Conservation (phyloP, 1,139 yeast species). For the Waltiozyma sp. region DNA sequence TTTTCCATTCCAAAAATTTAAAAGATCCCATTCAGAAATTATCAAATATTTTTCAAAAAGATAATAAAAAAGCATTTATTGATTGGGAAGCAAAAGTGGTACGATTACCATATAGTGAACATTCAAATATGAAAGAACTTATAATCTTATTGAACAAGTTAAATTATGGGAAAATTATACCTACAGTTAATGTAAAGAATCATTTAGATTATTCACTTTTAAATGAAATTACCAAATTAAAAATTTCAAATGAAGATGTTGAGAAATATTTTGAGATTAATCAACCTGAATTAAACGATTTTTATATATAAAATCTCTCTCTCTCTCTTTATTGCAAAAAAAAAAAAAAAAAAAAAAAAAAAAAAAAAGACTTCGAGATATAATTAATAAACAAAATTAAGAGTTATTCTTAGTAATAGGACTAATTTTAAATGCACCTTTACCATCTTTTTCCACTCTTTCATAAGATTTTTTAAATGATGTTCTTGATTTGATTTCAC, state of each 20-base stretch:
- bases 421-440: constrained; percentile 3
- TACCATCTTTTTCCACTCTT: constrained; percentile 5
- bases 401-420: too few relatives aligned
- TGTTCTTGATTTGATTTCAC: constrained; percentile 9
- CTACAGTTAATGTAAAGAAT: constrained; percentile 62
- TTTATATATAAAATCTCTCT: too few relatives aligned
- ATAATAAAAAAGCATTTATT: too few relatives aligned
- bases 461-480: constrained; percentile 8
- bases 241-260: constrained; percentile 1
- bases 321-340: too few relatives aligned
- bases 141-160: constrained; percentile 48
- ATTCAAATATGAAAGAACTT: constrained; percentile 78
- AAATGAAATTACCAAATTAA: constrained; percentile 28
- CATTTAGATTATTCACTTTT: constrained; percentile 30
- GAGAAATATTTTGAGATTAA: constrained; percentile 3
- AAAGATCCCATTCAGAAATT: neutral
- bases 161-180: constrained; percentile 44
- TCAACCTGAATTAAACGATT: neutral
- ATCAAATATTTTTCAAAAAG: neutral
- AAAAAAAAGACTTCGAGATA: too few relatives aligned
- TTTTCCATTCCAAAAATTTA: neutral
- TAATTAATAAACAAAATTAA: too few relatives aligned
- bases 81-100: neutral
- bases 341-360: too few relatives aligned
- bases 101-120: constrained; percentile 83